phyloP scores from a whole-genome alignment of 164 flowering plant species.

The Berberis thunbergii region DNA sequence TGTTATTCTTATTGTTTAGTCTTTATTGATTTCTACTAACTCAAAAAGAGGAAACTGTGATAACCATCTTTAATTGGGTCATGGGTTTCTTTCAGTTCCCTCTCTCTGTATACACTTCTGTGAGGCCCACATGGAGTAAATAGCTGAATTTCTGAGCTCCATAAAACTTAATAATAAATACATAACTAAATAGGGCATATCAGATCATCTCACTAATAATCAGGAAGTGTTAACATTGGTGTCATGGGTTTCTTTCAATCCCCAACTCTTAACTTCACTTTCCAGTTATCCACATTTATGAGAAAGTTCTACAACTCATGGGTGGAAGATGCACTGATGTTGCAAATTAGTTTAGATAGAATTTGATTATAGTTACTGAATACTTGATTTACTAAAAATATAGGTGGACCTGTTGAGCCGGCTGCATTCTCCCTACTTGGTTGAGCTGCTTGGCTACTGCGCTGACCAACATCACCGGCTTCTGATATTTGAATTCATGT shows the following conservation, averaged over 20 bases:
- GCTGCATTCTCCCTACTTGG: constrained; percentile 62
- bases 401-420: constrained; percentile 91
- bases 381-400: constrained; percentile 3
- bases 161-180: no score
- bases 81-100: no score
- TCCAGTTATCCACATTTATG: constrained; percentile 1
- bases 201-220: not conserved
- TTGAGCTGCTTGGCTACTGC: constrained; percentile 85
- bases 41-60: no score
- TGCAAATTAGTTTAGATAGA: not conserved
- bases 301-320: not conserved
- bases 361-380: not conserved
- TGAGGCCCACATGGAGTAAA: no score
- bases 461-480: constrained; percentile 87
- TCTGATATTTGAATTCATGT: constrained; percentile 68
- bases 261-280: not conserved
- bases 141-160: no score
- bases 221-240: not conserved
- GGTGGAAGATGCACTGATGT: not conserved
- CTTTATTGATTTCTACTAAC: no score
- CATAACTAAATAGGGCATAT: no score
- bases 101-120: no score
- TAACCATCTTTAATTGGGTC: no score
- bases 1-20: no score
- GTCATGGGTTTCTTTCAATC: constrained; percentile 1